A percentile compares a stretch with the other conserved stretches of the same genome.
phyloP scores from a whole-genome alignment of 768 basidiomycete genomes.

The Pholiota molesta region DNA sequence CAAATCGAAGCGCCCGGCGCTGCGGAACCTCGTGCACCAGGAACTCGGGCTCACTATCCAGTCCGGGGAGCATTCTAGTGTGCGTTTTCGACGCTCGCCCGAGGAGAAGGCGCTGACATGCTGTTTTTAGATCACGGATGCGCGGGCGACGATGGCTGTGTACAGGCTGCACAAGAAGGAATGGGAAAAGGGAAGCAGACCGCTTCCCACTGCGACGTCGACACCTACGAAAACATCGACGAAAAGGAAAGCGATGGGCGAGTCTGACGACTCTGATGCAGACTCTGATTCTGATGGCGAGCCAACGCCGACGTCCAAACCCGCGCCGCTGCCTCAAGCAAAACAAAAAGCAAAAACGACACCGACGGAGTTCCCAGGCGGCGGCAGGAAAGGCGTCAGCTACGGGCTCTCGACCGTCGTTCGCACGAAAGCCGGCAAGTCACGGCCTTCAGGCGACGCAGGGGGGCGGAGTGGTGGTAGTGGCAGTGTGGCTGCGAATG shows the following conservation, averaged over 20 bases:
- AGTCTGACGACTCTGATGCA: slow-evolving; percentile 4
- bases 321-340: slow-evolving; percentile 16
- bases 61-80: slow-evolving; percentile 88
- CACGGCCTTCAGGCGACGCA: neutral
- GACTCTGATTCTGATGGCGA: slow-evolving; percentile 11
- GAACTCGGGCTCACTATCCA: slow-evolving; percentile 85
- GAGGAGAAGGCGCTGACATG: too few relatives aligned
- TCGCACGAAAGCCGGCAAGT: slow-evolving; percentile 27
- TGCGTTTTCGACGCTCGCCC: too few relatives aligned
- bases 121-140: slow-evolving; percentile 83
- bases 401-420: slow-evolving; percentile 61
- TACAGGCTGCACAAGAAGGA: slow-evolving; percentile 80
- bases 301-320: slow-evolving; percentile 17
- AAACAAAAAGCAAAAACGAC: slow-evolving; percentile 8
- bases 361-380: slow-evolving; percentile 41
- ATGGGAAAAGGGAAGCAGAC: slow-evolving; percentile 73
- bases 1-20: slow-evolving; percentile 68
- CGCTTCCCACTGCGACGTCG: too few relatives aligned
- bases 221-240: slow-evolving; percentile 1
- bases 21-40: slow-evolving; percentile 79
- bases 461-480: slow-evolving; percentile 8
- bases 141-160: slow-evolving; percentile 93
- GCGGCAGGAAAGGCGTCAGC: slow-evolving; percentile 65
- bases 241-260: slow-evolving; percentile 15
- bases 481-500: slow-evolving; percentile 3